Evolutionary conservation across 306 rosid species (phyloP).

Genomic region (Cicer bijugum): DNA sequence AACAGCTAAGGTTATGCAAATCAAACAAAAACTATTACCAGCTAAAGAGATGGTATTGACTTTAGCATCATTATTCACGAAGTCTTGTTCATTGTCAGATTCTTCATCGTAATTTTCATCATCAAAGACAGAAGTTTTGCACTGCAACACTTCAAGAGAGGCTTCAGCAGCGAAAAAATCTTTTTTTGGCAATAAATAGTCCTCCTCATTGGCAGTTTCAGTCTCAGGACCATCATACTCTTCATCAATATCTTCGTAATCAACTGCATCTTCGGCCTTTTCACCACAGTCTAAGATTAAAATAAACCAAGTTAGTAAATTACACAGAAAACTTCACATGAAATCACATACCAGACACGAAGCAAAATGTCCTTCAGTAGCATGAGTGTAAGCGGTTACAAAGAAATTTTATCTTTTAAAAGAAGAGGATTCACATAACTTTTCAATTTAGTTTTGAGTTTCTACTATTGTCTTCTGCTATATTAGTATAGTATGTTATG

Average conservation of each 20-base stretch:
- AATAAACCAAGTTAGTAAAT: conserved; percentile 44
- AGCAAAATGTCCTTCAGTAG: conserved; percentile 20
- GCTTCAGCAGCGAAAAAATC: conserved; percentile 68
- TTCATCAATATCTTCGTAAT: conserved; percentile 96
- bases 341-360: conserved; percentile 32
- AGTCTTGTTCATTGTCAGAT: conserved; percentile 68
- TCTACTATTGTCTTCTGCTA: conserved; percentile 1
- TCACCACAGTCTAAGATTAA: conserved; percentile 71
- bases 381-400: neutral
- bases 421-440: conserved; percentile 5
- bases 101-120: conserved; percentile 97
- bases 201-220: conserved; percentile 87
- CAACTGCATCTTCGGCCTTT: conserved; percentile 92
- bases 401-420: neutral
- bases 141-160: conserved; percentile 62
- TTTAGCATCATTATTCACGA: conserved; percentile 52
- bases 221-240: conserved; percentile 93
- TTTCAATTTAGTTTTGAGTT: conserved; percentile 2
- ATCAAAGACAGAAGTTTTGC: conserved; percentile 69
- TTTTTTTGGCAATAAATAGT: conserved; percentile 76
- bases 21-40: conserved; percentile 53
- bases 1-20: conserved; percentile 37
- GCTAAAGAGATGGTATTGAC: conserved; percentile 51
- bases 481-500: neutral
- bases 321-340: conserved; percentile 37